Evolutionary conservation across 148 eudicot genomes (phyloP).

Genomic region (Euryodendron excelsum): DNA sequence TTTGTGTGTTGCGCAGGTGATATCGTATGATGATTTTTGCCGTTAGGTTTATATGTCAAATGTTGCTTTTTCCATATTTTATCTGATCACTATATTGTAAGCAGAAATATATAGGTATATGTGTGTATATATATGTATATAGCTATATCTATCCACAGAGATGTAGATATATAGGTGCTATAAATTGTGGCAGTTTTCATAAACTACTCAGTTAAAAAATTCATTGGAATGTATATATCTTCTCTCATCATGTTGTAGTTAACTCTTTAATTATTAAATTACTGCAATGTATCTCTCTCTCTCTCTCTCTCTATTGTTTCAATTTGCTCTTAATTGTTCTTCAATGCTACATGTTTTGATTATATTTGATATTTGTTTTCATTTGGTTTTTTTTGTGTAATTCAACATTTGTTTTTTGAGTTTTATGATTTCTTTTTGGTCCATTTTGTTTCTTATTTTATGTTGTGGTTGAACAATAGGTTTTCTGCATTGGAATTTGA

Average conservation of each 20-base stretch:
- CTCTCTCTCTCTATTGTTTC: not conserved
- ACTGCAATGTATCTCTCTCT: not conserved
- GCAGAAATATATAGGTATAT: not conserved
- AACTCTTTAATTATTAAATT: not conserved
- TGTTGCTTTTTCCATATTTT: not conserved
- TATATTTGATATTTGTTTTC: too few relatives aligned
- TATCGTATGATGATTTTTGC: not conserved
- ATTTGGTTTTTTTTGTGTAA: not conserved
- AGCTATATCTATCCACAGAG: not conserved
- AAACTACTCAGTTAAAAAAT: not conserved
- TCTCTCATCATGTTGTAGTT: not conserved
- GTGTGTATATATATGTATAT: not conserved
- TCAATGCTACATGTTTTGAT: constrained; percentile 4
- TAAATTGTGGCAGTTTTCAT: not conserved
- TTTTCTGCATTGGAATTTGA: constrained; percentile 23
- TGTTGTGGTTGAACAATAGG: constrained; percentile 23
- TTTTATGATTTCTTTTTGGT: not conserved
- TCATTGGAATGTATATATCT: not conserved
- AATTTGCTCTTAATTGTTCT: not conserved
- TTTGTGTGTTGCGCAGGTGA: not conserved
- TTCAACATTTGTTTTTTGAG: constrained; percentile 13
- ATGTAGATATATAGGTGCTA: not conserved
- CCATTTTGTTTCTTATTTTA: constrained; percentile 13
- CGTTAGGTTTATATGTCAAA: not conserved
- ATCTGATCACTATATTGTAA: not conserved